Conservation (phyloP, 192 early-diverging fungal genomes). For the Coemansia javaensis region DNA sequence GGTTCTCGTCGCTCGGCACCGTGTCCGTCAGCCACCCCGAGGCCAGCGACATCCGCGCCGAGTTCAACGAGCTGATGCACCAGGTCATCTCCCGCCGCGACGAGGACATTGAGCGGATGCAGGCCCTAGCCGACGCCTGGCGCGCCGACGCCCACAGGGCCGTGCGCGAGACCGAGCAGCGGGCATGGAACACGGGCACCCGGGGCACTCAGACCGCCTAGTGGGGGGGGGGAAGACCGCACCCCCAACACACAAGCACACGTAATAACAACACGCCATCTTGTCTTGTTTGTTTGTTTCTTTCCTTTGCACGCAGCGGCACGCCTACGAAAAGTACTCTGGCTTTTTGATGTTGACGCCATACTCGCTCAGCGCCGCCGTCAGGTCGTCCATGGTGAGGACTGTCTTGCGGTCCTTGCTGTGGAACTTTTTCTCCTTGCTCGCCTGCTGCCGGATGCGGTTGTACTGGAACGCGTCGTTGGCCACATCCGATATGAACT, state of each 20-base stretch:
- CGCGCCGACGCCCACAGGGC: constrained; percentile 33
- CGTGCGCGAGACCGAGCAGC: constrained; percentile 17
- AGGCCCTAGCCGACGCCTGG: constrained; percentile 38
- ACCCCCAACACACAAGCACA: background rate
- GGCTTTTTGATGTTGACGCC: constrained; percentile 96
- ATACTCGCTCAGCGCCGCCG: constrained; percentile 82
- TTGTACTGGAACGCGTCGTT: constrained; percentile 70
- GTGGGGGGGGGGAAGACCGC: too few species aligned
- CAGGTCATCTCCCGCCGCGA: constrained; percentile 42
- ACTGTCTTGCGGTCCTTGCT: constrained; percentile 76
- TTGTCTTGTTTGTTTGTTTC: too few species aligned
- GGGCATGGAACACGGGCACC: constrained; percentile 29
- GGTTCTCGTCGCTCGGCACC: constrained; percentile 16
- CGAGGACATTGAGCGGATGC: constrained; percentile 42
- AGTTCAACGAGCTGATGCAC: constrained; percentile 46
- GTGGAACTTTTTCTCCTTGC: constrained; percentile 49
- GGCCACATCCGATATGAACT: constrained; percentile 71
- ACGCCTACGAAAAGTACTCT: constrained; percentile 73
- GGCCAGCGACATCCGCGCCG: constrained; percentile 43
- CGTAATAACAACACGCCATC: too few species aligned
- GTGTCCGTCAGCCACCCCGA: constrained; percentile 41
- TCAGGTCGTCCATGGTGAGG: constrained; percentile 89
- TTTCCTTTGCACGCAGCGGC: background rate
- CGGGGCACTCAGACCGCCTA: constrained; percentile 39
- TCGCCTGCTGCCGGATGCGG: constrained; percentile 58